Base-by-base conservation (phyloP, 2,329 filamentous ascomycete genomes). In the Hypoxylon sp. region DNA sequence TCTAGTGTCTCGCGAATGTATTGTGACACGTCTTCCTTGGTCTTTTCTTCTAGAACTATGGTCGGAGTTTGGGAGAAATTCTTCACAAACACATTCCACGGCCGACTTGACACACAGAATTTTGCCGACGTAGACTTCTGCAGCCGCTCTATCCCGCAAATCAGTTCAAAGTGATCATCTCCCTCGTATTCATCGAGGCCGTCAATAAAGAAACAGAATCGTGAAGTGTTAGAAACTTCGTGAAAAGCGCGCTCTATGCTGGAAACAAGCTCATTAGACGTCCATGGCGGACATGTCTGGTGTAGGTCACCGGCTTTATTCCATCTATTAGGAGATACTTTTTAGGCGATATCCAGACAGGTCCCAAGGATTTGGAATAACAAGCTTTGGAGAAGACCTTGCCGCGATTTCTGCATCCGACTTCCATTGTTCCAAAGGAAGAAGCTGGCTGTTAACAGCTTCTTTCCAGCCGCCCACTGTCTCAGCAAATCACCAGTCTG, bases 391-490 rank as follows among this genome's bases (percentile, higher is more conserved):
- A 31, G 37, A 4, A 30, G 26, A 9, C 37, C 37, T 17, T 30
- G 30, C 37, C 26, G 15, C 11, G 26, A 41, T 12, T 41, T 50
- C 15, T 50, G 46, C 37, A 42, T 41, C 30, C 27, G 29, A 25
- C 37, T 35, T 23, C 46, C 37, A 27, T 40, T 19, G 11, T 40
- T 44, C 47, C 40, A 51, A 16, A 45, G 29, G 37, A 27, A 50
- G 20, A 43, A 34, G 7, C 20, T 26, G 20, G 30, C 40, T 31
- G 25, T 43, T 25, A 23, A 20, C 9, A 29, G 13, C 3, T n/a
- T 12, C 23, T 42, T 50, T n/a, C 25, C 19, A 12, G n/a, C 37
- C 11, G 37, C 36, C 46, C 46, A 49, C 15, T 31, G 1, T 21
- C 23, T 16, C 19, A 42, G 21, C 17, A 31, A 8, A 12, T 20